Percentiles rank a stretch among this genome's conserved stretches.
These are phyloP conservation scores for Prunus kanzakura DNA, from an alignment of 306 rosid species.

Conservation along the genomic window DNA sequence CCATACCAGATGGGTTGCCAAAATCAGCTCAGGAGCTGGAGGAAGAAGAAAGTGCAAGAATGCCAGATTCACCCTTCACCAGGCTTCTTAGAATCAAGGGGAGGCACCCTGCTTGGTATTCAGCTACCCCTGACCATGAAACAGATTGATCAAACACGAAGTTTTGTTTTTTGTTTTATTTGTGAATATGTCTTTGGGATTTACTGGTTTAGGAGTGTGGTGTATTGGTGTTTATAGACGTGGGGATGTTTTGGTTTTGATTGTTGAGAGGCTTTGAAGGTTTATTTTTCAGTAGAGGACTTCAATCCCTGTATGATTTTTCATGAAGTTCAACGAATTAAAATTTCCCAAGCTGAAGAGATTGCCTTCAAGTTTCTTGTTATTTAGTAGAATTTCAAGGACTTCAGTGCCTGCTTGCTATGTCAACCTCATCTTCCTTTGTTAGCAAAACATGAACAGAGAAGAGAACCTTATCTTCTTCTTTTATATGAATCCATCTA, in stretches of 20 bases:
- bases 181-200: neutral
- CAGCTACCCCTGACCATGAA: constrained; percentile 80
- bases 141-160: constrained; percentile 43
- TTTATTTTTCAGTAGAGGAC: neutral
- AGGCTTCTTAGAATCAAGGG: constrained; percentile 74
- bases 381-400: neutral
- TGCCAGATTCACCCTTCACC: constrained; percentile 83
- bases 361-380: neutral
- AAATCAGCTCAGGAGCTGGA: constrained; percentile 58
- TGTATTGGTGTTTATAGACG: neutral
- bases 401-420: neutral
- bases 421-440: neutral
- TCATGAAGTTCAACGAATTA: neutral
- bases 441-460: neutral
- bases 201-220: neutral
- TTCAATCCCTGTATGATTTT: neutral
- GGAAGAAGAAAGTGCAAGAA: constrained; percentile 62
- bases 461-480: neutral
- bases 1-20: constrained; percentile 88
- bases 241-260: no score
- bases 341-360: neutral
- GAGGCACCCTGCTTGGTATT: constrained; percentile 73
- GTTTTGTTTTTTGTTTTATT: neutral
- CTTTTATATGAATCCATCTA: neutral
- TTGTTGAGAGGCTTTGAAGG: neutral